phyloP scores from a whole-genome alignment of 371 early-diverging fungal genomes.

The Lichtheimia corymbifera region DNA sequence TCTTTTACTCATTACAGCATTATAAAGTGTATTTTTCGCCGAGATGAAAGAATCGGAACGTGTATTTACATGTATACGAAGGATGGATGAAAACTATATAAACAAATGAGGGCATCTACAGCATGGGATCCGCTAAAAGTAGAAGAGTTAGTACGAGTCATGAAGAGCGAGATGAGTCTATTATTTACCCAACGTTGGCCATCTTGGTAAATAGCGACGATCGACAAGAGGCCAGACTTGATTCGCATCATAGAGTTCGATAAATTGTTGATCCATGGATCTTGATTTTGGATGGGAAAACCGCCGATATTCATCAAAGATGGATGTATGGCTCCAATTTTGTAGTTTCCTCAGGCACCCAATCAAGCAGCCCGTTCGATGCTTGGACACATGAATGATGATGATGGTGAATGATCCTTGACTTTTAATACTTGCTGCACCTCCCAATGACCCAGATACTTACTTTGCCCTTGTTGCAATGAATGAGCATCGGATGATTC shows the following conservation, averaged over 20 bases:
- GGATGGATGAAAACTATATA: not conserved
- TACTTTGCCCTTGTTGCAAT: slow-evolving; percentile 97
- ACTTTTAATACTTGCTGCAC: too few relatives aligned
- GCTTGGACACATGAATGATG: slow-evolving; percentile 39
- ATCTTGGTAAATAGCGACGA: slow-evolving; percentile 67
- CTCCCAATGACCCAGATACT: not conserved
- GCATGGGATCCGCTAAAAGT: slow-evolving; percentile 2
- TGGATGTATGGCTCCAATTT: slow-evolving; percentile 92
- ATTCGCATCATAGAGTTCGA: slow-evolving; percentile 89
- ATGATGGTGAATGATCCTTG: not conserved
- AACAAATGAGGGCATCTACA: not conserved
- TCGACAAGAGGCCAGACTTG: slow-evolving; percentile 81
- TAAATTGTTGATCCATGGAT: slow-evolving; percentile 97
- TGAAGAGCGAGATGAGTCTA: not conserved
- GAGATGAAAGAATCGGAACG: not conserved
- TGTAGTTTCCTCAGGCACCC: slow-evolving; percentile 94
- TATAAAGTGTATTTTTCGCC: not conserved
- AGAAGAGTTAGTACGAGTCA: not conserved
- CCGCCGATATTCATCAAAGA: slow-evolving; percentile 95
- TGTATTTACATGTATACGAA: not conserved
- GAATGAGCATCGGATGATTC: slow-evolving; percentile 93
- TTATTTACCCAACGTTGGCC: slow-evolving; percentile 65
- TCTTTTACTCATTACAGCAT: not conserved
- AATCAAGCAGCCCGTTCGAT: slow-evolving; percentile 94
- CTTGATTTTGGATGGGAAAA: slow-evolving; percentile 93